Conservation (phyloP, 2,329 filamentous ascomycete genomes). For the Aplosporella prunicola region DNA sequence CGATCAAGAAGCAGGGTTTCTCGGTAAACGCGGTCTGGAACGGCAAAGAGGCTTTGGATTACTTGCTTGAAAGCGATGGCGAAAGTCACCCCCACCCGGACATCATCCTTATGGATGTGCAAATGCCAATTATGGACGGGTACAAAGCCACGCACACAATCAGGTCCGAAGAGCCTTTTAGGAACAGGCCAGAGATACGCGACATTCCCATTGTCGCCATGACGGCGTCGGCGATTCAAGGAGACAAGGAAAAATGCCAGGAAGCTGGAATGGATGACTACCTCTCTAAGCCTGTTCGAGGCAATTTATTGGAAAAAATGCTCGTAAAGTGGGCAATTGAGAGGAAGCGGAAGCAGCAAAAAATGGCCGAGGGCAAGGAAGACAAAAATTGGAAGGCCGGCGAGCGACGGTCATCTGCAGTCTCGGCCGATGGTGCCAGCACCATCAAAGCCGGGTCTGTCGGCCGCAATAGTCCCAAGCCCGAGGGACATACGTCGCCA, state of each 20-base stretch:
- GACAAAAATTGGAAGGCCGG: no score
- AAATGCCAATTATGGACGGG: conserved; percentile 60
- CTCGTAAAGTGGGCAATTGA: conserved; percentile 57
- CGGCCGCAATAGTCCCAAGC: background rate
- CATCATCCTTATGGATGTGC: conserved; percentile 70
- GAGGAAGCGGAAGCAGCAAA: conserved; percentile 25
- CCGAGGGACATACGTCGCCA: no score
- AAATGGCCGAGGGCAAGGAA: background rate
- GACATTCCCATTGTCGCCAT: conserved; percentile 71
- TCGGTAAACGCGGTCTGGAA: conserved; percentile 65
- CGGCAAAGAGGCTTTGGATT: conserved; percentile 68
- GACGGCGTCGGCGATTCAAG: conserved; percentile 70
- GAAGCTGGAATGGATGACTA: conserved; percentile 70
- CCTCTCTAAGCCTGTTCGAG: conserved; percentile 63
- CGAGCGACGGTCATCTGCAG: no score
- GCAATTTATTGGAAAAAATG: conserved; percentile 59
- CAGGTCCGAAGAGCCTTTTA: conserved; percentile 58
- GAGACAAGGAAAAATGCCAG: conserved; percentile 64
- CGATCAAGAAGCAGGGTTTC: conserved; percentile 65
- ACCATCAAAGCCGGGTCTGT: background rate
- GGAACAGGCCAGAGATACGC: conserved; percentile 42
- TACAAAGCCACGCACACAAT: conserved; percentile 68
- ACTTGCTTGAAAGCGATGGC: conserved; percentile 48
- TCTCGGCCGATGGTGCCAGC: background rate
- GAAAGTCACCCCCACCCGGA: conserved; percentile 50